Base-by-base conservation (phyloP, 345 rosid species). In the Hevea brasiliensis region DNA sequence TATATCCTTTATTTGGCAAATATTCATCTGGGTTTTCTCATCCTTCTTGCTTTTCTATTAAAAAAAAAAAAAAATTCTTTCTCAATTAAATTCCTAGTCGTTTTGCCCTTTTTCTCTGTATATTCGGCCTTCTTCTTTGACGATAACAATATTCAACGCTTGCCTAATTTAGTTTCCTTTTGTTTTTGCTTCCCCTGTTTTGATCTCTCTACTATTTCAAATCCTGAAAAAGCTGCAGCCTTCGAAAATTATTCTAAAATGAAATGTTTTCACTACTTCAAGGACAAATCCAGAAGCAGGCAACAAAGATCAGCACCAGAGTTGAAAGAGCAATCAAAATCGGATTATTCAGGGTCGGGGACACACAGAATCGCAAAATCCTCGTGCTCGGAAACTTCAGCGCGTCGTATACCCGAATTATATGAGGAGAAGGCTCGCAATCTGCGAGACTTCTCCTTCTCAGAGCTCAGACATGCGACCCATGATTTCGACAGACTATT, bases 391-490 rank as follows among this genome's bases (percentile, higher is more conserved):
- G 80, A 75, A 12, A 75, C 90, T 78, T 88, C 93, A 29, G 82
- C 85, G 0, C 82, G 94, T 20, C 75, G 94, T 23, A 90, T 94
- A 76, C 83, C 87, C 0, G 90, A 92, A 56, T 77, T 94, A 67
- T 89, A 89, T 21, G 78, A 80, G 63, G 94, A 88, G 68, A 90
- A 86, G 68, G 90, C 87, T 75, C 87, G 82, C 21, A 87, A 87
- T 32, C 81, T 92, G 73, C 74, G 92, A 74, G 93, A 83, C 40
- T 94, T 92, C 77, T 75, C 89, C 23, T 87, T 82, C 77, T 63
- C 86, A 17, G 98, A 94, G 85, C 94, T 94, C 54, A 85, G 81
- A 54, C 80, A 83, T 32, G 97, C 97, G 11, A 92, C 98, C 5
- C 20, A 59, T 70, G 89, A 85, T 59, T 94, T 94, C 81, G 86